These are phyloP conservation scores for Dactylis glomerata DNA, from an alignment of 176 grass and related monocot genomes.

Conservation along the genomic window DNA sequence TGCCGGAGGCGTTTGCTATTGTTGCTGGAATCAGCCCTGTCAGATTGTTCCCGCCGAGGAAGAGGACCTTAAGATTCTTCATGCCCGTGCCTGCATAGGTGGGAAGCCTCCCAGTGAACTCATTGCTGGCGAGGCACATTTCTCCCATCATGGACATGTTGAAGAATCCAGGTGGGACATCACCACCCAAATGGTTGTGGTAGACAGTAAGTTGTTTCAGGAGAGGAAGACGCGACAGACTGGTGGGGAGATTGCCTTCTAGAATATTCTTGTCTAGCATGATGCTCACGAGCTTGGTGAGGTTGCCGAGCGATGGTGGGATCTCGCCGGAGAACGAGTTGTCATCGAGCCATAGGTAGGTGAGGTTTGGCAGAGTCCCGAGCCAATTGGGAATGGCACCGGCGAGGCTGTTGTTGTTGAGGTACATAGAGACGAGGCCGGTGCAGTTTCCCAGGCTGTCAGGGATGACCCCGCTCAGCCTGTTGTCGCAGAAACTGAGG, in stretches of 20 bases:
- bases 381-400: not conserved
- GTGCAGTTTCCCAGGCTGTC: not conserved
- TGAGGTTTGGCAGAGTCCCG: not conserved
- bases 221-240: not conserved
- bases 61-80: not conserved
- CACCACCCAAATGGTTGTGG: not conserved
- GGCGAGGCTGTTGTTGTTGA: not conserved
- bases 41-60: constrained; percentile 18
- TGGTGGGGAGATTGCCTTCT: not conserved
- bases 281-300: not conserved
- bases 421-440: not conserved
- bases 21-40: constrained; percentile 2
- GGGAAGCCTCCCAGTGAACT: constrained; percentile 13
- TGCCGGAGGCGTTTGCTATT: constrained; percentile 8
- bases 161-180: not conserved
- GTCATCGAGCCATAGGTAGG: not conserved
- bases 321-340: not conserved
- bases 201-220: not conserved
- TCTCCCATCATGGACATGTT: constrained; percentile 19
- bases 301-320: not conserved
- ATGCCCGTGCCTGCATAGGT: not conserved
- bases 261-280: not conserved
- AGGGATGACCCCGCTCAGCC: not conserved
- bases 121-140: constrained; percentile 25
- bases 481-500: not conserved